phyloP scores from a whole-genome alignment of 495 filamentous ascomycete species.

The Hyaloscypha bicolor region DNA sequence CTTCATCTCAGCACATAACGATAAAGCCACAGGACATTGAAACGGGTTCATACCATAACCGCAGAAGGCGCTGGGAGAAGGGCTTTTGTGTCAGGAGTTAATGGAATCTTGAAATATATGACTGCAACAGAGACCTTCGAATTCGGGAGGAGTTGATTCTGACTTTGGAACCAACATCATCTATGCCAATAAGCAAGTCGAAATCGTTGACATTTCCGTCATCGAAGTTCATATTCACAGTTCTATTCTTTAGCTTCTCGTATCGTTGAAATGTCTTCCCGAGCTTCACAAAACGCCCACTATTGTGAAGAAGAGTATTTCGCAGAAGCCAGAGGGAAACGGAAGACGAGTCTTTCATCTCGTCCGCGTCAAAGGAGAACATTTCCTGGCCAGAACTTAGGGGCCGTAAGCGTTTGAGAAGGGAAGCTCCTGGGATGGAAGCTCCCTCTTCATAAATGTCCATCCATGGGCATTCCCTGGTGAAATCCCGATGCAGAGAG shows the following conservation, averaged over 20 bases:
- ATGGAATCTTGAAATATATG: conserved; percentile 33
- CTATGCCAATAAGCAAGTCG: conserved; percentile 47
- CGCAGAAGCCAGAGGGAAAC: conserved; percentile 29
- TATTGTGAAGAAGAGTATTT: conserved; percentile 24
- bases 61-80: conserved; percentile 20
- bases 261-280: conserved; percentile 40
- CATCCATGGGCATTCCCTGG: conserved; percentile 25
- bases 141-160: conserved; percentile 43
- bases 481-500: conserved; percentile 22
- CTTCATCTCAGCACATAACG: background rate
- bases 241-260: conserved; percentile 26
- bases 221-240: conserved; percentile 38
- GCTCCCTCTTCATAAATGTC: conserved; percentile 22
- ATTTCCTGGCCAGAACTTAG: conserved; percentile 19
- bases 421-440: background rate
- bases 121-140: conserved; percentile 27
- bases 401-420: background rate
- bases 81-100: conserved; percentile 25
- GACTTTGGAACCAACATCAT: conserved; percentile 42
- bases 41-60: conserved; percentile 15
- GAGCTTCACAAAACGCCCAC: conserved; percentile 37
- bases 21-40: background rate
- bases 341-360: conserved; percentile 24
- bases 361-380: conserved; percentile 21
- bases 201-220: conserved; percentile 42